Percentiles rank a stretch among this genome's conserved stretches.
Evolutionary conservation across 176 grass and related monocot genomes (phyloP).

Genomic region (Leersia perrieri): DNA sequence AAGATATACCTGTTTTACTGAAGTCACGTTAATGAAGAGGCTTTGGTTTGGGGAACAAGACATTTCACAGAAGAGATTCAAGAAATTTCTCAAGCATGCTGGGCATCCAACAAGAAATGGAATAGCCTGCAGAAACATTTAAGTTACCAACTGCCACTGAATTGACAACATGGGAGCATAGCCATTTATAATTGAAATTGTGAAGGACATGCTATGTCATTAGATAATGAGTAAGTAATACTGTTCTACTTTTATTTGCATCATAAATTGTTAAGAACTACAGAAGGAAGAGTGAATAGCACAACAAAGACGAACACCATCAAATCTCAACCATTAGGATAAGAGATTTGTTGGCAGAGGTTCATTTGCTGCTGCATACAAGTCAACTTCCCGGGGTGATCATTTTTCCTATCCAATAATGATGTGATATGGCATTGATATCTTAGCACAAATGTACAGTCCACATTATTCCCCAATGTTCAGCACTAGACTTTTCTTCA

Average conservation of each 20-base stretch:
- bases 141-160: slow-evolving; percentile 4
- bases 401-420: slow-evolving; percentile 19
- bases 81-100: slow-evolving; percentile 97
- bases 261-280: neutral
- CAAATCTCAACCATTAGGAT: slow-evolving; percentile 1
- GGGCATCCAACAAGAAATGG: slow-evolving; percentile 99
- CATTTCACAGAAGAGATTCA: slow-evolving; percentile 93
- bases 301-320: slow-evolving; percentile 11
- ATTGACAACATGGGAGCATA: slow-evolving; percentile 10
- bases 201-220: slow-evolving; percentile 28
- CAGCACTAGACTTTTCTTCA: too few relatives aligned
- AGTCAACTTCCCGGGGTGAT: neutral
- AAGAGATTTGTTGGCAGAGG: neutral
- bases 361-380: slow-evolving; percentile 28
- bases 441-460: slow-evolving; percentile 27
- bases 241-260: neutral
- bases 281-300: slow-evolving; percentile 1
- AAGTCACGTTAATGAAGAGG: slow-evolving; percentile 96
- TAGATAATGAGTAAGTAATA: slow-evolving; percentile 24
- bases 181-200: slow-evolving; percentile 12
- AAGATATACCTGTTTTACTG: slow-evolving; percentile 61
- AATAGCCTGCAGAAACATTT: slow-evolving; percentile 65
- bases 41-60: slow-evolving; percentile 97
- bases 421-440: slow-evolving; percentile 2
- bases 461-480: neutral